Evolutionary conservation across 2,329 filamentous ascomycete species (phyloP).

Genomic region (Trichoderma sp.): DNA sequence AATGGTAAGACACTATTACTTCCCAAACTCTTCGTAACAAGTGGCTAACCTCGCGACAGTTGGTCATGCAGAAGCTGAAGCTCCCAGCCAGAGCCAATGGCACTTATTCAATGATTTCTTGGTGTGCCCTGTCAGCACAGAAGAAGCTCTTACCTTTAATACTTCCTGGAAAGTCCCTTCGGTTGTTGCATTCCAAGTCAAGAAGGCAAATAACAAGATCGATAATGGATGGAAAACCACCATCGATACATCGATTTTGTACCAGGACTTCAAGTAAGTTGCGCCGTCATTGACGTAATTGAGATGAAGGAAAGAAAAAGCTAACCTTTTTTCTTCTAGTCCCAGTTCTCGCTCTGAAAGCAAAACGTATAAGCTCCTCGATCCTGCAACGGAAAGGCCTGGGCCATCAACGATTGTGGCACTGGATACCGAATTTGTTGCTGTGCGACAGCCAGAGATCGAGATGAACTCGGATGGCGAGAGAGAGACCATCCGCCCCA

Average conservation of each 20-base stretch:
- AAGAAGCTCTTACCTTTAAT: conserved; percentile 87
- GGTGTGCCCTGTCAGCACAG: conserved; percentile 73
- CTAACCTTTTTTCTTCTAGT: not conserved
- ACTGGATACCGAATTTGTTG: conserved; percentile 94
- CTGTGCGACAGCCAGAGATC: conserved; percentile 87
- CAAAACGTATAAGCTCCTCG: conserved; percentile 60
- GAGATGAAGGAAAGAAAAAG: not conserved
- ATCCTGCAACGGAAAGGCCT: conserved; percentile 61
- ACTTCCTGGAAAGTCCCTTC: conserved; percentile 90
- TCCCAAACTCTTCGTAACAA: no score
- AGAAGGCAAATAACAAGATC: conserved; percentile 74
- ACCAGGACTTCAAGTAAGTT: conserved; percentile 61
- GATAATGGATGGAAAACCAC: conserved; percentile 83
- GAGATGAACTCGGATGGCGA: conserved; percentile 94
- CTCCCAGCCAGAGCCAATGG: conserved; percentile 70
- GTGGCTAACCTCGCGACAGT: no score
- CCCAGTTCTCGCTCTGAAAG: conserved; percentile 31
- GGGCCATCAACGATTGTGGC: conserved; percentile 74
- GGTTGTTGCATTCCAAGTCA: conserved; percentile 82
- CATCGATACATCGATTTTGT: conserved; percentile 82
- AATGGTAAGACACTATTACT: conserved; percentile 58
- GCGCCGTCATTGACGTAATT: not conserved
- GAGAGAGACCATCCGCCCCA: conserved; percentile 86
- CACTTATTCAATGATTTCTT: conserved; percentile 97
- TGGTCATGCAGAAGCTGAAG: conserved; percentile 61